Percentiles rank a stretch among this genome's conserved stretches.
Evolutionary conservation across 2,329 filamentous ascomycete genomes (phyloP).

Genomic region (Diaporthe australafricana): DNA sequence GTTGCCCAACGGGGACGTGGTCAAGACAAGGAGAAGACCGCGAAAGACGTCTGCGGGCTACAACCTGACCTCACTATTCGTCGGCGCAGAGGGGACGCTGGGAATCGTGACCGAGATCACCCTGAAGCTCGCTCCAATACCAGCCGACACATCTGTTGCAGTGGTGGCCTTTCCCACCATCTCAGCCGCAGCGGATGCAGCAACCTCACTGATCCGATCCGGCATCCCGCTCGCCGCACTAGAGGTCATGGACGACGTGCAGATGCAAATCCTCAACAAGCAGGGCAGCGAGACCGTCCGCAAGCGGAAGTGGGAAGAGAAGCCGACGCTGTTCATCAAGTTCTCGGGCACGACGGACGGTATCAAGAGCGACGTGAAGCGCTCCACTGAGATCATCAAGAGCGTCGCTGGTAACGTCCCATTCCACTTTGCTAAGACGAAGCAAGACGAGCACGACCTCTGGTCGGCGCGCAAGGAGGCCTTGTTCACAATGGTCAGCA

Average conservation of each 20-base stretch:
- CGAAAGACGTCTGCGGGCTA: constrained; percentile 79
- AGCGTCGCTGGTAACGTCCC: constrained; percentile 63
- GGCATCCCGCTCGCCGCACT: constrained; percentile 76
- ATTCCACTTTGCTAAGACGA: constrained; percentile 75
- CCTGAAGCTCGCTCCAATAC: constrained; percentile 74
- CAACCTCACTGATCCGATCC: constrained; percentile 71
- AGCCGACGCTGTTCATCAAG: constrained; percentile 80
- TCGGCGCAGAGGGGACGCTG: constrained; percentile 78
- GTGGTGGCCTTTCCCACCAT: constrained; percentile 71
- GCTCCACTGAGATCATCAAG: constrained; percentile 70
- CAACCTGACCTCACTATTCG: constrained; percentile 76
- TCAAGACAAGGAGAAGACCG: constrained; percentile 76
- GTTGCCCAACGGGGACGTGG: constrained; percentile 74
- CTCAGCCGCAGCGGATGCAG: constrained; percentile 71
- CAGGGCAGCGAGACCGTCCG: constrained; percentile 68
- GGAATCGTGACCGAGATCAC: constrained; percentile 79
- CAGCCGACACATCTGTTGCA: constrained; percentile 73
- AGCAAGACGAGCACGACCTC: constrained; percentile 74
- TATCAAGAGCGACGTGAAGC: constrained; percentile 72
- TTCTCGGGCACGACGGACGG: constrained; percentile 74
- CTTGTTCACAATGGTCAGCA: constrained; percentile 78
- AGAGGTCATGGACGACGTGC: constrained; percentile 72
- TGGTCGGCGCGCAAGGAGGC: constrained; percentile 83
- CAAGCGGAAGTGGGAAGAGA: constrained; percentile 71
- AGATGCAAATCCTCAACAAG: constrained; percentile 76